Evolutionary conservation across 2,329 filamentous ascomycete genomes (phyloP).

Genomic region (Zasmidium citrigriseum): DNA sequence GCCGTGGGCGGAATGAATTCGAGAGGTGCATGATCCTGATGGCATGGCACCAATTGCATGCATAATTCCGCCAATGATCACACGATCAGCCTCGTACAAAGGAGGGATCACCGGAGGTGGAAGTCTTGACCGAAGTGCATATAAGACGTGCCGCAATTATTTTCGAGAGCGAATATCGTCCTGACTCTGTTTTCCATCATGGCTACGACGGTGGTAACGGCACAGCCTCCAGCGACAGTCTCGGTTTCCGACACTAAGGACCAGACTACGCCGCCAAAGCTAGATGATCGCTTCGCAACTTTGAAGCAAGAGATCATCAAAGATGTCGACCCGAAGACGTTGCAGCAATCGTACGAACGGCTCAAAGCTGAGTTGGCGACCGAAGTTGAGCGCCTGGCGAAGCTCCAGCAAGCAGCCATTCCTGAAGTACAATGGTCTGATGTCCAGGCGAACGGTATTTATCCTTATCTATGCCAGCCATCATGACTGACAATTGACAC

Average conservation of each 20-base stretch:
- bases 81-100: not conserved
- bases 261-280: conserved; percentile 7
- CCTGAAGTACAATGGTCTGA: conserved; percentile 8
- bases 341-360: conserved; percentile 6
- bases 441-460: conserved; percentile 5
- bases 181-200: not conserved
- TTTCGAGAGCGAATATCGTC: not conserved
- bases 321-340: conserved; percentile 3
- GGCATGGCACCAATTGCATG: too few species aligned
- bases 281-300: conserved; percentile 9
- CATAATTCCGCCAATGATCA: not conserved
- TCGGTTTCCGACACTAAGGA: too few species aligned
- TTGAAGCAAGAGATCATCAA: conserved; percentile 14
- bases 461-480: not conserved
- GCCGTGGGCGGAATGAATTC: not conserved
- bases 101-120: not conserved
- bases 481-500: not conserved
- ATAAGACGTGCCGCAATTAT: not conserved
- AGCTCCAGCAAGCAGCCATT: conserved; percentile 6
- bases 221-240: not conserved
- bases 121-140: not conserved
- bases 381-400: conserved; percentile 7
- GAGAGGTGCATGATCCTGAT: too few species aligned
- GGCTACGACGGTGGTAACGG: not conserved
- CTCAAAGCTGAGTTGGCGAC: conserved; percentile 5